These are phyloP conservation scores for Colletotrichum lindemuthianum DNA, from an alignment of 2,329 filamentous ascomycete species.

Conservation along the genomic window DNA sequence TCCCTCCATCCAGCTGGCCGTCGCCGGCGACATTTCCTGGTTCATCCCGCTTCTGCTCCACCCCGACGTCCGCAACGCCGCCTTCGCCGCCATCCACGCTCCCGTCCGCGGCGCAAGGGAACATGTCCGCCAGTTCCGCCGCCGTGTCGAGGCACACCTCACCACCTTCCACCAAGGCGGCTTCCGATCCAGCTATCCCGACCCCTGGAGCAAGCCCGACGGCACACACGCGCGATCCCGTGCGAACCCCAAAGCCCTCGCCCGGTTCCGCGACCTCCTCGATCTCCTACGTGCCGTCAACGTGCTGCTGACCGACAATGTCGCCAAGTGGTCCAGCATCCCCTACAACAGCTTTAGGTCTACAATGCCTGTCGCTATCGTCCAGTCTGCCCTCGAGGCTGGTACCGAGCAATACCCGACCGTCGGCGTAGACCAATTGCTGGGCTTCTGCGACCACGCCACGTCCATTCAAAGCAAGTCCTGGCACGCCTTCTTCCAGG, in stretches of 20 bases:
- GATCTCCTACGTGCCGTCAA: not conserved
- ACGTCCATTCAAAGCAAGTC: too few species aligned
- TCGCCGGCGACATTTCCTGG: conserved; percentile 1
- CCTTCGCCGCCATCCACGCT: not conserved
- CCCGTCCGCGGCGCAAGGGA: conserved; percentile 2
- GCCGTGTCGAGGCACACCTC: not conserved
- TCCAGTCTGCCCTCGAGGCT: too few species aligned
- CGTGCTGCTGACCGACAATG: not conserved
- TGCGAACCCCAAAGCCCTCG: not conserved
- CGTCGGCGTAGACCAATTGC: not conserved
- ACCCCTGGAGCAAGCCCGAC: not conserved
- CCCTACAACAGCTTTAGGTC: too few species aligned
- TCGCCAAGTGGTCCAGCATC: not conserved
- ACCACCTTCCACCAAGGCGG: not conserved
- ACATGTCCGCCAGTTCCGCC: conserved; percentile 16
- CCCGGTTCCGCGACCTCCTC: conserved; percentile 6
- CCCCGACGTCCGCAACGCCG: not conserved
- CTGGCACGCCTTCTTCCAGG: too few species aligned
- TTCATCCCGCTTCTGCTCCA: not conserved
- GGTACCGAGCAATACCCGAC: not conserved
- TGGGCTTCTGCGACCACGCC: not conserved
- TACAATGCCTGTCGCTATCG: too few species aligned
- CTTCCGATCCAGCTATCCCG: not conserved
- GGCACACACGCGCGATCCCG: not conserved
- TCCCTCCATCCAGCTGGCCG: not conserved